Evolutionary conservation across 2,329 filamentous ascomycete genomes (phyloP).

Genomic region (Colletotrichum plurivorum): DNA sequence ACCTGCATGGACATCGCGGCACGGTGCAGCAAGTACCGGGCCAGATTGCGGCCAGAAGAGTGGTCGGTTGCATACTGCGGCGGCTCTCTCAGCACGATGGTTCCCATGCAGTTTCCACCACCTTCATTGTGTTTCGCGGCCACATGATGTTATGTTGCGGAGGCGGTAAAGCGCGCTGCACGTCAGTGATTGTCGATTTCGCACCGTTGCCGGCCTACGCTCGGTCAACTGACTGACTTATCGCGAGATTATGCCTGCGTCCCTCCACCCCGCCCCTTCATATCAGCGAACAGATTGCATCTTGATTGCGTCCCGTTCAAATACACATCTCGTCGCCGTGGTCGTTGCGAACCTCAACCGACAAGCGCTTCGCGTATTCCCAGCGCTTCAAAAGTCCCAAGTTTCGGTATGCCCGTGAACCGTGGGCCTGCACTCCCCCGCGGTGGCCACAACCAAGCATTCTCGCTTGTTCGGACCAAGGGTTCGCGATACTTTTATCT

Average conservation of each 20-base stretch:
- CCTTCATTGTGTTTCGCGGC: slow-evolving; percentile 28
- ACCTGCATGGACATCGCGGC: slow-evolving; percentile 33
- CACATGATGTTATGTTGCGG: slow-evolving; percentile 32
- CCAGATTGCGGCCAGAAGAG: slow-evolving; percentile 21
- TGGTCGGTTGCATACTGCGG: slow-evolving; percentile 18
- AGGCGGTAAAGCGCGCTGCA: slow-evolving; percentile 18
- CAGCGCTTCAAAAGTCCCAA: slow-evolving; percentile 4
- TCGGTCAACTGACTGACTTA: slow-evolving; percentile 2
- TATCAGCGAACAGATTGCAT: slow-evolving; percentile 32
- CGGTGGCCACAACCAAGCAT: slow-evolving; percentile 17
- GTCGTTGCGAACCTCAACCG: slow-evolving; percentile 11
- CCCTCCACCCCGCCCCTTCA: slow-evolving; percentile 35
- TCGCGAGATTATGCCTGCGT: slow-evolving; percentile 1
- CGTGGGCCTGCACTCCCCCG: slow-evolving; percentile 11
- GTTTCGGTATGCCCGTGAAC: slow-evolving; percentile 21
- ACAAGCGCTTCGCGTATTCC: slow-evolving; percentile 3
- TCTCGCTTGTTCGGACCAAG: slow-evolving; percentile 27
- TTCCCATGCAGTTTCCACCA: slow-evolving; percentile 4
- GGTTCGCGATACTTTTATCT: slow-evolving; percentile 31
- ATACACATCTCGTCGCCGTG: slow-evolving; percentile 7
- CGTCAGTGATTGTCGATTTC: slow-evolving; percentile 7
- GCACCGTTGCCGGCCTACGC: background rate
- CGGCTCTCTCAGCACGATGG: slow-evolving; percentile 20
- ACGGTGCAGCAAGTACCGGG: slow-evolving; percentile 37
- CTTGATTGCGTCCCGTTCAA: slow-evolving; percentile 25